Evolutionary conservation across 1,284 basidiomycete genomes (phyloP), one percentile per base, ranked within the genome.

Genomic region (Cystobasidium slooffiae): DNA sequence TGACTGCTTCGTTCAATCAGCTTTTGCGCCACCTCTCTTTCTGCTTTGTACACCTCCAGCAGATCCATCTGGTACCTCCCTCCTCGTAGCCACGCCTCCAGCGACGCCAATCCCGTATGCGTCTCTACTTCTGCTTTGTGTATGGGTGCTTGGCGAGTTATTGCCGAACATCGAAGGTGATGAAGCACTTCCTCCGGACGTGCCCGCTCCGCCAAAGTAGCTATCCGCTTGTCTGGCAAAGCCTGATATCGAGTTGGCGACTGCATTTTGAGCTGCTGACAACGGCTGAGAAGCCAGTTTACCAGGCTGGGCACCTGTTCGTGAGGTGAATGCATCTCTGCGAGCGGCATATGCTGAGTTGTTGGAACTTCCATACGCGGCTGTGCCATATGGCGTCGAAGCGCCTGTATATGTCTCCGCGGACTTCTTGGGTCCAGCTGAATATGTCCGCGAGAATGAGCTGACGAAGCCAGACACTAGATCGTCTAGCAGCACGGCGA

Each of bases 401-500:
- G 76, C 66, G 53, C 75, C 46, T 58, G 59, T 47, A 68, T 70
- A 72, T 68, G 75, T 72, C 65, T 76, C 64, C 59, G 69, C 52
- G 12, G 66, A 52, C 43, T 73, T 56, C 41, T 68, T 68, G 16
- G 74, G 24, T 22, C 72, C 72, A 43, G 70, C 49, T 37, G 75
- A 68, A 31, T 58, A 62, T 49, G 69, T 75, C 18, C 77, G 75
- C 2, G 76, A 78, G 16, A 88, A 87, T 18, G 89, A 82, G 75
- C 87, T 90, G 43, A 90, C 83, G 12, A 88, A 80, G n/a, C 84
- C 84, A 37, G 90, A 88, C 67, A 92, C 85, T 75, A 84, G 81
- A 77, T 91, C 89, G 78, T 92, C 91, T n/a, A 92, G 82, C 84
- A 87, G 87, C 73, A 92, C 87, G 9, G 92, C 89, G 6, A 86